Evolutionary conservation across 176 grass and related monocot genomes (phyloP), one percentile per base, ranked within the genome.

Genomic region (Triticum timopheevii): DNA sequence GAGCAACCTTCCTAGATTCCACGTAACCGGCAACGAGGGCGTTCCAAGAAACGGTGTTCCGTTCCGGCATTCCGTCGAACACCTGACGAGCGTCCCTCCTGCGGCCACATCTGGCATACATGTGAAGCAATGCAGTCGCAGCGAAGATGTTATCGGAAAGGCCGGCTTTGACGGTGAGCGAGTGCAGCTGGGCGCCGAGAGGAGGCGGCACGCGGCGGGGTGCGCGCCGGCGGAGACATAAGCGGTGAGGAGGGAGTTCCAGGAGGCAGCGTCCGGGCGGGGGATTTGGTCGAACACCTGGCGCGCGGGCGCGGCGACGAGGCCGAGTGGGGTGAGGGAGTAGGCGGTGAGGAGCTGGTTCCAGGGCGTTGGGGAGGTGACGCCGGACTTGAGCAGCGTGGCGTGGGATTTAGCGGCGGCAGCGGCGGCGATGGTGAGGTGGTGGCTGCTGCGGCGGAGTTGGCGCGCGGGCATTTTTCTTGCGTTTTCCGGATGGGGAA

Each of bases 231-330:
- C 82, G 0, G 86, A 52, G 69, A 90, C 88, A 13, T 92, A 76
- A 1, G 90, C 88, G 0, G 90, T 71, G 80, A 95, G 86, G 39
- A 95, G 83, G 36, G 93, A 65, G 83, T 95, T 95, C 93, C 90
- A 92, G 34, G 93, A 90, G 70, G 73, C 90, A 6, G 71, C 35
- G 59, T 92, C 93, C 4, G 70, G 93, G 33, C 10, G 36, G 17
- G 85, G 88, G 20, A 90, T 92, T 56, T 90, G 90, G 24, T 90
- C 88, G 88, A 95, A 95, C 83, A 95, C 30, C 4, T 49, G 52
- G 80, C 88, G 33, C 56, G 83, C 83, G 36, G 81, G 33, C 56
- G 83, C 83, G 36, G 81, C 61, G 4, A 30, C 62, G 33, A 84
- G 80, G 7, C 93, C 87, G 40, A 8, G 25, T 20, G 12, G 61